These are phyloP conservation scores for Hypoxylon sp. DNA, from an alignment of 2,329 filamentous ascomycete genomes.

Conservation along the genomic window DNA sequence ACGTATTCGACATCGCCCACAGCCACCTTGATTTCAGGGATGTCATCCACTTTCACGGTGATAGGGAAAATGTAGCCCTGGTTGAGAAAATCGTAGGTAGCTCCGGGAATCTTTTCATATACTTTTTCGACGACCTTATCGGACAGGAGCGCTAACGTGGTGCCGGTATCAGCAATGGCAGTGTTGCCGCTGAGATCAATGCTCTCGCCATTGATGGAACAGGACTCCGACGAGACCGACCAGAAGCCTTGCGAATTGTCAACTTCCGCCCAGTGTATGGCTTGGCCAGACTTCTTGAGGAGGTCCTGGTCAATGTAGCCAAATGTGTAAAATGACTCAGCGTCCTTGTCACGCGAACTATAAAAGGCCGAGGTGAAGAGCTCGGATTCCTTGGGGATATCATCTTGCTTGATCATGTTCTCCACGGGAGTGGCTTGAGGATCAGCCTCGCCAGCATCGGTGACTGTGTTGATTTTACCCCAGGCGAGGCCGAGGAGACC, in stretches of 20 bases:
- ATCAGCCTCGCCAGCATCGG: conserved; percentile 57
- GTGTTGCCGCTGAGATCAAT: conserved; percentile 69
- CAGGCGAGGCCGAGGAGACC: conserved; percentile 78
- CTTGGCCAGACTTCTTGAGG: conserved; percentile 66
- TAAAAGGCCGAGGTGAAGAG: conserved; percentile 77
- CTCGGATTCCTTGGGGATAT: conserved; percentile 64
- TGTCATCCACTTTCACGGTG: conserved; percentile 63
- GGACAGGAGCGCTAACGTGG: conserved; percentile 75
- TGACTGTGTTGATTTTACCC: conserved; percentile 74
- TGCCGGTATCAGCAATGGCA: conserved; percentile 80
- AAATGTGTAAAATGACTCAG: conserved; percentile 78
- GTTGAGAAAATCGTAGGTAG: conserved; percentile 67
- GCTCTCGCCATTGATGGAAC: conserved; percentile 70
- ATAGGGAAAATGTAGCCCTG: conserved; percentile 77
- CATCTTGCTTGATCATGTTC: conserved; percentile 73
- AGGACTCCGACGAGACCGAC: conserved; percentile 72
- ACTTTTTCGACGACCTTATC: conserved; percentile 73
- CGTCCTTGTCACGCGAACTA: conserved; percentile 65
- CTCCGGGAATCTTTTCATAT: conserved; percentile 75
- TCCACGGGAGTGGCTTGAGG: conserved; percentile 74
- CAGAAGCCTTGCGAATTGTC: conserved; percentile 78
- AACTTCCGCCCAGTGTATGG: conserved; percentile 72
- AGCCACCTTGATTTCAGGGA: conserved; percentile 74
- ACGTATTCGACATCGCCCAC: conserved; percentile 73
- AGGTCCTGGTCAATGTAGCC: conserved; percentile 78